Conservation (phyloP, 1,284 basidiomycete genomes). For the Apiotrichum siamense region DNA sequence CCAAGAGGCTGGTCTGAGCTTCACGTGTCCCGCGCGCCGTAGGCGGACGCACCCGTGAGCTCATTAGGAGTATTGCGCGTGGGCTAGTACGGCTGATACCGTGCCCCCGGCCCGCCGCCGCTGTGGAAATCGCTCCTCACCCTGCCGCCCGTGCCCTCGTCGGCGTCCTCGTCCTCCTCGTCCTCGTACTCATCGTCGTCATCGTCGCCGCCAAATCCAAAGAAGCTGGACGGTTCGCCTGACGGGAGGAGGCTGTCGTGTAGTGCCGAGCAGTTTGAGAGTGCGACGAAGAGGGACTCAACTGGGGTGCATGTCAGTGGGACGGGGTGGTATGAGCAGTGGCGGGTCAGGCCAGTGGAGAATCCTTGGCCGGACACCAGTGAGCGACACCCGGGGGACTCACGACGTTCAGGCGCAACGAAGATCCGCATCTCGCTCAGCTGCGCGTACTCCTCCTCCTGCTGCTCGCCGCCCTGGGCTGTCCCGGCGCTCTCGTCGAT, state of each 20-base stretch:
- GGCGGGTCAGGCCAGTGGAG: no score
- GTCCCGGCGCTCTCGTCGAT: slow-evolving; percentile 57
- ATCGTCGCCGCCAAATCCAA: slow-evolving; percentile 48
- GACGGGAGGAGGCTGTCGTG: slow-evolving; percentile 64
- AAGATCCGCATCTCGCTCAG: slow-evolving; percentile 73
- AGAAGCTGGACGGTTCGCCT: slow-evolving; percentile 45
- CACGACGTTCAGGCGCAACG: slow-evolving; percentile 60
- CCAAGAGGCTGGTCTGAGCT: not conserved
- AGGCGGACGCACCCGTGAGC: no score
- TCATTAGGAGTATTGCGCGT: no score
- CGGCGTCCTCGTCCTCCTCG: slow-evolving; percentile 48
- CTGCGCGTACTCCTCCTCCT: slow-evolving; percentile 53
- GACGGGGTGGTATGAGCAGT: no score
- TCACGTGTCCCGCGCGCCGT: not conserved
- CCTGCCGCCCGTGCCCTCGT: slow-evolving; percentile 65
- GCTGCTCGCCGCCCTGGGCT: slow-evolving; percentile 27
- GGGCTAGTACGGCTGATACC: slow-evolving; percentile 81
- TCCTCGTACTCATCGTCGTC: slow-evolving; percentile 40
- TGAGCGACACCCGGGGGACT: slow-evolving; percentile 41
- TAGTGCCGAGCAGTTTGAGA: slow-evolving; percentile 82
- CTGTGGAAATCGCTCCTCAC: slow-evolving; percentile 86
- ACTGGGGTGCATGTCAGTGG: slow-evolving; percentile 55
- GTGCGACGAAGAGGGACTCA: slow-evolving; percentile 76
- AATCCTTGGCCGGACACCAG: no score
- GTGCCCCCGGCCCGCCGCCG: slow-evolving; percentile 54